Base-by-base conservation (phyloP, 352 stramenopile species). In the Blastocystis sp. region DNA sequence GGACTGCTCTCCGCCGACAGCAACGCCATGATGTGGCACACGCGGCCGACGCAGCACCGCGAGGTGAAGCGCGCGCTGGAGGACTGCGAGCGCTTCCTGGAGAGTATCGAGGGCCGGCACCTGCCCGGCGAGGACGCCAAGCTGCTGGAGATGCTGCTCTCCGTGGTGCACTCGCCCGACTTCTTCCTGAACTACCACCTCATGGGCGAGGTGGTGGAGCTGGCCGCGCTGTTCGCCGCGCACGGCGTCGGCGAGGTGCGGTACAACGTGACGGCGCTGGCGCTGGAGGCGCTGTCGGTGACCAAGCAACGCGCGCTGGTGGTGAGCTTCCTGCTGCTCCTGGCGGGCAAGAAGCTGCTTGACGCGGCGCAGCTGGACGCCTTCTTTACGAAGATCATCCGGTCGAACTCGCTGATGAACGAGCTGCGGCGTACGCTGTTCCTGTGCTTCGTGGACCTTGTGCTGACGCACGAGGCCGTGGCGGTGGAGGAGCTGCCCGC, bases 391-490 rank as follows among this genome's bases (percentile, higher is more conserved):
- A 63, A 19, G 9, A 14, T 48, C 40, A 19, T 81, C 3, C 10
- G 24, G 71, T 21, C 38, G 3, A n/a, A 66, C 7, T 21, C 71
- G 17, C 17, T 28, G 7, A 38, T n/a, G 34, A 48, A 45, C 1
- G 52, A 65, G 34, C 3, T 65, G 9, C 38, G 24, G 11, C 52
- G 43, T 34, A 24, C 48, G n/a, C 24, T 81, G 14, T 65, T 81
- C 40, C 38, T 45, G 19, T 71, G 64, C 48, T 19, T 81, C 19
- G 66, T 66, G n/a, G 71, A 81, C 28, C 48, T 81, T 4, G 71
- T 81, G 4, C 24, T 81, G 48, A 59, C 66, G 19, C 71, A 54
- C 21, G 71, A 81, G 43, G 28, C 66, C 4, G 71, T 81, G 48
- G 43, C 40, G 11, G 48, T 81, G 17, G 71, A 81, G 38, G 2